These are phyloP conservation scores for Amorphotheca resinae DNA, from an alignment of 495 filamentous ascomycete genomes.

Conservation along the genomic window DNA sequence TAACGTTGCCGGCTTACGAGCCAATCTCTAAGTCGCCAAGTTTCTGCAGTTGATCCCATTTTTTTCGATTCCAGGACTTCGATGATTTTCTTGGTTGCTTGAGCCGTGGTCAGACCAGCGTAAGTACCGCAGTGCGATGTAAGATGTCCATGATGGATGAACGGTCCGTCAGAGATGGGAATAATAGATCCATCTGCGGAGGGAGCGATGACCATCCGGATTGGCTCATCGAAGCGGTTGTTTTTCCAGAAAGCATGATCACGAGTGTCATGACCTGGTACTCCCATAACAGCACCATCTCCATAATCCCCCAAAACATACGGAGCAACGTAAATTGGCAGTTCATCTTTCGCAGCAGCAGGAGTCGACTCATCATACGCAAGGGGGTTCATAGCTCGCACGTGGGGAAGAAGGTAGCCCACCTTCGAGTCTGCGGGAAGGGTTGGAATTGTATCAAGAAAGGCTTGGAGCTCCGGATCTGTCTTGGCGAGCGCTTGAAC, in stretches of 20 bases:
- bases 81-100: conserved; percentile 50
- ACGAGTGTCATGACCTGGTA: conserved; percentile 69
- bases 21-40: conserved; percentile 77
- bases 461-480: conserved; percentile 48
- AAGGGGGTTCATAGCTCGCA: conserved; percentile 56
- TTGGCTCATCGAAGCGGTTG: conserved; percentile 39
- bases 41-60: conserved; percentile 46
- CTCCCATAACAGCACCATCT: conserved; percentile 85
- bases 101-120: conserved; percentile 43
- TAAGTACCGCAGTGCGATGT: conserved; percentile 50
- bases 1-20: conserved; percentile 79
- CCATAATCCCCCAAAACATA: conserved; percentile 85
- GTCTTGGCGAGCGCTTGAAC: conserved; percentile 45
- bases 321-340: conserved; percentile 70
- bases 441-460: conserved; percentile 48
- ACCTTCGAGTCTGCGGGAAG: conserved; percentile 60
- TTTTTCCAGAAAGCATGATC: conserved; percentile 71
- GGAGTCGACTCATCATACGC: conserved; percentile 38
- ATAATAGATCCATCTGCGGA: conserved; percentile 33
- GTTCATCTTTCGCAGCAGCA: conserved; percentile 33
- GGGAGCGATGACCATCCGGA: conserved; percentile 42
- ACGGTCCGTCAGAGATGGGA: conserved; percentile 30
- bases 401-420: conserved; percentile 50
- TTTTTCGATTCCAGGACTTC: conserved; percentile 38
- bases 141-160: conserved; percentile 51